Base-by-base conservation (phyloP, 805 yeast genomes). In the Metschnikowia cubensis region DNA sequence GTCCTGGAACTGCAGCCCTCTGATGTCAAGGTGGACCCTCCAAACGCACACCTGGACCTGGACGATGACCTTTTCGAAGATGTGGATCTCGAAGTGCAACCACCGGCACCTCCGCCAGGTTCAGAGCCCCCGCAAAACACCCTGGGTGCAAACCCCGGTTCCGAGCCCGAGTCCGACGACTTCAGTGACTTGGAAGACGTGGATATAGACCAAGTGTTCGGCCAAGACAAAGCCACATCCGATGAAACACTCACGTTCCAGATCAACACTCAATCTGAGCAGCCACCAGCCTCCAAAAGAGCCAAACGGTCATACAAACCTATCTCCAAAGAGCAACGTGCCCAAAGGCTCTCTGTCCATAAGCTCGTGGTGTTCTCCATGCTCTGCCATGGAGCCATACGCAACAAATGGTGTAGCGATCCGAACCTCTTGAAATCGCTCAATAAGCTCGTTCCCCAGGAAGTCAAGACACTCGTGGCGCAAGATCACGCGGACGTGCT, bases 341-440 rank as follows among this genome's bases (percentile, higher is more conserved):
- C 59, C 1, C 65, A 64, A 40, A 68, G 97, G 17, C 71, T 73
- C 42, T 55, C 64, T 0, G 64, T 82, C 7, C 97, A 91, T 62
- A 76, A 81, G 66, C 55, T 79, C 46, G 77, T 81, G 50, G 57
- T 92, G 2, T 70, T 80, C 14, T 66, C 77, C 21, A 79, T 89
- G 80, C 65, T 87, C 48, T 62, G 77, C 2, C 95, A 88, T 62
- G 94, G 90, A 0, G 73, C 73, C 0, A 59, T 81, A 2, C 75
- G 96, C 22, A 92, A 91, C 62, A 56, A 68, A 6, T 91, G 97
- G 97, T 77, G 89, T 52, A 80, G 79, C 50, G 79, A 81, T 53
- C 59, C 62, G 1, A 52, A 55, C 2, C 60, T 87, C 0, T 71
- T 75, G 15, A 47, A 57, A 15, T 55, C 58, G 8, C 65, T 89